Base-by-base conservation (phyloP, 345 rosid genomes). In the Pelargonium nanum region DNA sequence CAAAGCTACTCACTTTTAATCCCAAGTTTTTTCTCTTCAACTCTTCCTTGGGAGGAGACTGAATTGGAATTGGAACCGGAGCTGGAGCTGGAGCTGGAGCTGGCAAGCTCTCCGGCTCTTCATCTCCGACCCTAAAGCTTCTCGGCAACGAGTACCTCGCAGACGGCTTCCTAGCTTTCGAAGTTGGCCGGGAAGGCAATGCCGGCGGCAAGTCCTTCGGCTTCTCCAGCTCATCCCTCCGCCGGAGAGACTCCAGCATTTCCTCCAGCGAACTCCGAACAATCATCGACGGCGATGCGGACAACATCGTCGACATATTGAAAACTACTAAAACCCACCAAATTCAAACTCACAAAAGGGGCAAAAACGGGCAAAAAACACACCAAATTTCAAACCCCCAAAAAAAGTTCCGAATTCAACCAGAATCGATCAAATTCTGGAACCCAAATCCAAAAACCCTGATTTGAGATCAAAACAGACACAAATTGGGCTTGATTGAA, bases 221-320 rank as follows among this genome's bases (percentile, higher is more conserved):
- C 62, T 72, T 83, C 64, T 81, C 94, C 17, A 64, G 74, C 62
- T 87, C 91, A 44, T 93, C 96, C 24, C 71, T 82, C 70, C 73
- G 74, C 60, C 91, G 77, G 34, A 93, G 81, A 13, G 92, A 83
- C 26, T 87, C 97, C 26, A 93, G 71, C 99, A 93, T 93, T 80
- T 81, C 99, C 82, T 93, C 99, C 22, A 93, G 69, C n/a, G 99
- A 93, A 78, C 97, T 89, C 68, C 83, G 85, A 55, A 79, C 79
- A 68, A 80, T 61, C 9, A 74, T 64, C 13, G 77, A 56, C 3
- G 96, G 94, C 40, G 97, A 85, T 26, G 89, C 77, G 10, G 98
- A 89, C 66, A 93, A 61, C 94, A 87, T 93, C 85, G 82, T 91
- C 44, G 8, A 24, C 30, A 24, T 19, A n/a, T 24, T 26, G 20